Base-by-base conservation (phyloP, 305 asterid species). In the Fraxinus baroniana region DNA sequence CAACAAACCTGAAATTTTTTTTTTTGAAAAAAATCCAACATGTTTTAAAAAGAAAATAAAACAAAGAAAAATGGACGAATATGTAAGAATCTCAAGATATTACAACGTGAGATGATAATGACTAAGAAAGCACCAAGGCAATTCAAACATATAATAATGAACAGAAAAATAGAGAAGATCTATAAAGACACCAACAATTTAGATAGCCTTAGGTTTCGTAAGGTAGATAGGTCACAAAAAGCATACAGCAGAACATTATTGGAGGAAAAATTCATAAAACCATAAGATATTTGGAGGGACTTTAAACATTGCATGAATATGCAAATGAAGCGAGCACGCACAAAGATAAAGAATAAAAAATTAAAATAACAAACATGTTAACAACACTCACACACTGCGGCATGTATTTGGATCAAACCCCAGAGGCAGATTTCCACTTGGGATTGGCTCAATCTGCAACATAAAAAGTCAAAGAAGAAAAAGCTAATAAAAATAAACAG, bases 341-440 rank as follows among this genome's bases (percentile, higher is more conserved):
- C 35, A 7, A 79, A 49, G 62, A 83, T 70, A 71, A 79, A 84
- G 44, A 22, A 24, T 77, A 24, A 77, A 24, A 77, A 57, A 74
- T 78, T 44, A 3, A 39, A 46, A 71, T 75, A 75, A 76, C 82
- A 81, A 74, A 84, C 9, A 84, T 39, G 76, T 26, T 85, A 83
- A 84, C 83, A 83, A 88, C 87, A 93, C 98, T 94, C 93, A 94
- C 98, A 94, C 97, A 85, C 97, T 94, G 93, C 97, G 95, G 91
- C 98, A 94, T 84, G 97, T 86, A 90, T 88, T 94, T 83, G 98
- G 92, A 90, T 94, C 98, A 88, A 94, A 94, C 78, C 98, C 97
- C 84, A 97, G 97, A 87, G 98, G 97, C 88, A 94, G 89, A 92
- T 94, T 94, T 82, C 97, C 97, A 90, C 97, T 93, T 87, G 92